Base-by-base conservation (phyloP, 202 grass and related monocot species). In the Alloteropsis angusta region DNA sequence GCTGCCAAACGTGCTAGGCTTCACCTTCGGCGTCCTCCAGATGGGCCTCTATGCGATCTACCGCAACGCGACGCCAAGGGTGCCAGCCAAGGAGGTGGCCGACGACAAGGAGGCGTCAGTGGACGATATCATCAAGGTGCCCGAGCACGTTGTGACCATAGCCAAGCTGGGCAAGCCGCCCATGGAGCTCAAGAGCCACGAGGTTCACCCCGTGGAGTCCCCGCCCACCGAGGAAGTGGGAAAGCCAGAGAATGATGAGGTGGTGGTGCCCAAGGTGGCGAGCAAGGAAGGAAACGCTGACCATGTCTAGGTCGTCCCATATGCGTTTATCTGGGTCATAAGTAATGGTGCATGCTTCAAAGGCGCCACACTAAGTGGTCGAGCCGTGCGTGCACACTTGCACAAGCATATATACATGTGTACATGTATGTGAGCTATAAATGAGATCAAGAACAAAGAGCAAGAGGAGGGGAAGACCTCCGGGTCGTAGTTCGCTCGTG, bases 1-100 rank as follows among this genome's bases (percentile, higher is more conserved):
- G 92, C 87, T 92, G 12, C 92, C 92, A 0, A 95, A 95, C 41
- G 43, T 95, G n/a, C 8, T 95, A 3, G 92, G 92, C 0, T 95
- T 95, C 43, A 10, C 32, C 52, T 96, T 92, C 10, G 92, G 92
- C 0, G 79, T 92, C 1, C 44, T 86, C 22, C 92, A 96, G 65
- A 96, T 96, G 92, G 84, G 58, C 11, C 82, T 96, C 12, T 96
- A 96, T 67, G 68, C 88, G 21, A 1, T 89, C 16, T 96, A 96
- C 82, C 76, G 77, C 59, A 84, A 86, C 14, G 23, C 68, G 7
- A 82, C 79, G 5, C 76, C 72, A 0, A 56, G 5, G 25, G 11
- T 41, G 11, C 60, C 34, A 0, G 4, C 41, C 57, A 88, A 88
- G 37, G 50, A 57, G 35, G 17, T 42, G 8, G 3, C 57, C 10